Conservation (phyloP, 2,329 filamentous ascomycete genomes). For the Botrytis pseudocinerea region DNA sequence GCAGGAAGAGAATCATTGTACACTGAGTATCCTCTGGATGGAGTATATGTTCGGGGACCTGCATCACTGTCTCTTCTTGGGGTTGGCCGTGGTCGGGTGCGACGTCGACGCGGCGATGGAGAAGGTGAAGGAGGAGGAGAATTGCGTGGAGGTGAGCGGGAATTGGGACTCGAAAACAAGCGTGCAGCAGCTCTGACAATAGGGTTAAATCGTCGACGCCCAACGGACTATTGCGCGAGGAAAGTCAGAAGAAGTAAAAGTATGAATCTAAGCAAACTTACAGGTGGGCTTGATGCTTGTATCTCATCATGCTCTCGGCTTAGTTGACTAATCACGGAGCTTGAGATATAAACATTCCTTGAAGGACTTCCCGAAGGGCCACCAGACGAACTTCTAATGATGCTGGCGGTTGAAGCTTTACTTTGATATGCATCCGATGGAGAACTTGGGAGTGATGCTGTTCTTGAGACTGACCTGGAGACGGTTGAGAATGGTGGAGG, state of each 20-base stretch:
- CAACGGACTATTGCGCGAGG: conserved; percentile 21
- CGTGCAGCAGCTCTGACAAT: conserved; percentile 25
- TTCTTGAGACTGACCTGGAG: conserved; percentile 32
- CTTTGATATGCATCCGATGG: conserved; percentile 16
- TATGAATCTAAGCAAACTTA: background rate
- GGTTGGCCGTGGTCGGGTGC: conserved; percentile 14
- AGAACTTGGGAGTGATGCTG: conserved; percentile 30
- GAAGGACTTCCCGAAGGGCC: conserved; percentile 17
- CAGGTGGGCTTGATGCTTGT: conserved; percentile 11
- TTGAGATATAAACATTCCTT: background rate
- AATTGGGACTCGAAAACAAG: conserved; percentile 27
- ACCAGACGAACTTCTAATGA: conserved; percentile 23
- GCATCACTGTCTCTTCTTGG: conserved; percentile 11
- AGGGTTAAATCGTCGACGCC: conserved; percentile 15
- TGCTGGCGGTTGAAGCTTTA: conserved; percentile 21
- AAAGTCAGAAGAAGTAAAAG: background rate
- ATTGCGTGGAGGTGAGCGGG: conserved; percentile 29
- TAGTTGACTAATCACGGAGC: conserved; percentile 10
- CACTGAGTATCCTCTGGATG: conserved; percentile 42
- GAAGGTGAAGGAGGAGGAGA: conserved; percentile 26
- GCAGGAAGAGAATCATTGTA: conserved; percentile 51
- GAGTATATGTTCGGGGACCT: conserved; percentile 30
- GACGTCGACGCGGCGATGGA: conserved; percentile 26
- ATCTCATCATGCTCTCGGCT: conserved; percentile 3
- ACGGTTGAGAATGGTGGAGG: conserved; percentile 40